Evolutionary conservation across 2,329 filamentous ascomycete genomes (phyloP).

Genomic region (Volutella citrinella): DNA sequence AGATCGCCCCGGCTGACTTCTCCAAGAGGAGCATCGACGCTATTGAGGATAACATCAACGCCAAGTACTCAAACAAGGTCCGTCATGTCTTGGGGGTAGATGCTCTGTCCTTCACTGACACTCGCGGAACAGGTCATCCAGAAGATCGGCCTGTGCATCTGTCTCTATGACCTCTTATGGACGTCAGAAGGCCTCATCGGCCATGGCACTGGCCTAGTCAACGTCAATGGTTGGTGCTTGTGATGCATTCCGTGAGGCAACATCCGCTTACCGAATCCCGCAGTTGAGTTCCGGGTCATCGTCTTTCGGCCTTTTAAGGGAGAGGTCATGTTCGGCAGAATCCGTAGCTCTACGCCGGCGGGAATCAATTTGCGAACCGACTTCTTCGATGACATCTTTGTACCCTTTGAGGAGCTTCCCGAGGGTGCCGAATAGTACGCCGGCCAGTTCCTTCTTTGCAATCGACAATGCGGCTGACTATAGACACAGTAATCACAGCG

Average conservation of each 20-base stretch:
- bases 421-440: conserved; percentile 71
- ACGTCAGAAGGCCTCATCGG: conserved; percentile 92
- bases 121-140: conserved; percentile 72
- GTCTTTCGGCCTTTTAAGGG: conserved; percentile 96
- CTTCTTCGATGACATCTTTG: conserved; percentile 91
- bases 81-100: too few species aligned
- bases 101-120: too few species aligned
- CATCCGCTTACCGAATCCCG: conserved; percentile 6
- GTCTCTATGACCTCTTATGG: conserved; percentile 85
- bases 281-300: conserved; percentile 88
- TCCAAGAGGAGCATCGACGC: conserved; percentile 76
- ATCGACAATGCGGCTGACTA: too few species aligned
- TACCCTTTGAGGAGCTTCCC: conserved; percentile 71
- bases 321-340: conserved; percentile 83
- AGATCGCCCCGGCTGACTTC: conserved; percentile 88
- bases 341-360: conserved; percentile 68
- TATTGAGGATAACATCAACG: conserved; percentile 95
- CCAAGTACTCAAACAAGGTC: conserved; percentile 93
- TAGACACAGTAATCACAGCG: conserved; percentile 65
- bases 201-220: conserved; percentile 86
- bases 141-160: conserved; percentile 90
- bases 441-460: too few species aligned
- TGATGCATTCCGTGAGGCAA: background rate
- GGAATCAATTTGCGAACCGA: conserved; percentile 80
- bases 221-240: conserved; percentile 74